Conservation (phyloP, 768 basidiomycete species). For the Podaxis sp. region DNA sequence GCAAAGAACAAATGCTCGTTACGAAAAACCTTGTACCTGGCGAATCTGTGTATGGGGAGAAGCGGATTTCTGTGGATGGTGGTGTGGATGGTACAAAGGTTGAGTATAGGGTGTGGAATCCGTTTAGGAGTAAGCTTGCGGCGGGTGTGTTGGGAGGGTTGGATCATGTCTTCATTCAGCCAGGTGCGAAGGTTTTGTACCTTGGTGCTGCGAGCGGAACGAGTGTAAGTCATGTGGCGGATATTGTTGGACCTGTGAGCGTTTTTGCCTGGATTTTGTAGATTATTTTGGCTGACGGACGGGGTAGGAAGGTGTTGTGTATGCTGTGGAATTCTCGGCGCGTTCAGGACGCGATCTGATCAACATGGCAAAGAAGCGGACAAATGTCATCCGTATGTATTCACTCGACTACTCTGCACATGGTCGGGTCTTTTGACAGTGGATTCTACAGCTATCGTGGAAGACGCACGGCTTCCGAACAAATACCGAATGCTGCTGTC, state of each 20-base stretch:
- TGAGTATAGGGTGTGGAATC: constrained; percentile 99
- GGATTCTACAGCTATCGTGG: constrained; percentile 74
- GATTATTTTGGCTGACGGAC: not conserved
- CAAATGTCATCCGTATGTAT: constrained; percentile 93
- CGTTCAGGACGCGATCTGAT: constrained; percentile 97
- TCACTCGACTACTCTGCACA: not conserved
- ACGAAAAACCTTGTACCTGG: constrained; percentile 98
- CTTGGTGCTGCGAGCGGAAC: constrained; percentile 98
- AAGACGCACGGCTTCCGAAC: constrained; percentile 95
- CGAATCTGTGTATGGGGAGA: constrained; percentile 98
- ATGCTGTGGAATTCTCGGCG: constrained; percentile 97
- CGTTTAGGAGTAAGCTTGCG: constrained; percentile 95
- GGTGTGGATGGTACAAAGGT: constrained; percentile 74
- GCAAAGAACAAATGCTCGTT: constrained; percentile 96
- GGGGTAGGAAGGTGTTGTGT: constrained; percentile 86
- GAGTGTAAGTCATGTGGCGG: constrained; percentile 97
- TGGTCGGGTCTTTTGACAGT: not conserved
- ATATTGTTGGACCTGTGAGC: constrained; percentile 94
- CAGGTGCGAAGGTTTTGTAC: constrained; percentile 95
- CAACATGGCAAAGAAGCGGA: constrained; percentile 99
- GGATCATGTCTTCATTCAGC: constrained; percentile 89
- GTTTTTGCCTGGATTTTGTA: constrained; percentile 2
- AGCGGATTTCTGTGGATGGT: constrained; percentile 86
- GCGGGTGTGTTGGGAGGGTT: constrained; percentile 96
- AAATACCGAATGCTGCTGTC: constrained; percentile 97